Conservation (phyloP, 2,329 filamentous ascomycete genomes). For the Metarhizium album region DNA sequence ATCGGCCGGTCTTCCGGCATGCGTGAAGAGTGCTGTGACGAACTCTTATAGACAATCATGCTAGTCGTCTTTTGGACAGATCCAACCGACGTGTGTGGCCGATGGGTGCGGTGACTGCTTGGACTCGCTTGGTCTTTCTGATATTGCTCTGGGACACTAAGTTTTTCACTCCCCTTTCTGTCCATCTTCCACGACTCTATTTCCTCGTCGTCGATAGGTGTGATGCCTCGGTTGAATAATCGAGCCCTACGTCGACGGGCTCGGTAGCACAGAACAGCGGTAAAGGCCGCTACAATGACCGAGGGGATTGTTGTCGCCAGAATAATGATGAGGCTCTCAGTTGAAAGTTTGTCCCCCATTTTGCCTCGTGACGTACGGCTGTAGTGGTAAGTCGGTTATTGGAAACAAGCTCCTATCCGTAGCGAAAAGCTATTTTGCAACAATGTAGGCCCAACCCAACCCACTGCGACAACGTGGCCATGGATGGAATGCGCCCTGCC, state of each 20-base stretch:
- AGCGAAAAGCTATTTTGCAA: background rate
- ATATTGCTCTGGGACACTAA: background rate
- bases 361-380: background rate
- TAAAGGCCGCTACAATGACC: conserved; percentile 24
- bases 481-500: background rate
- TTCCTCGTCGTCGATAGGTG: conserved; percentile 54
- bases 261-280: conserved; percentile 26
- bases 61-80: conserved; percentile 37
- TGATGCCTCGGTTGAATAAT: conserved; percentile 43
- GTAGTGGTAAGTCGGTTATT: background rate
- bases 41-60: conserved; percentile 42
- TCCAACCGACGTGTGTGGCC: conserved; percentile 18
- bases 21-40: conserved; percentile 9
- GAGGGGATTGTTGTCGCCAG: conserved; percentile 41
- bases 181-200: conserved; percentile 52
- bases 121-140: conserved; percentile 1
- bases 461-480: background rate
- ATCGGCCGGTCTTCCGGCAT: conserved; percentile 20
- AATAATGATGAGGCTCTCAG: conserved; percentile 28
- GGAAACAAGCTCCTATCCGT: background rate
- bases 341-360: conserved; percentile 1
- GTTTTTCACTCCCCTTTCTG: conserved; percentile 19
- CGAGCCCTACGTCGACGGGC: conserved; percentile 28
- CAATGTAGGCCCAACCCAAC: background rate
- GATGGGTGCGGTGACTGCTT: conserved; percentile 13